Base-by-base conservation (phyloP, 1,284 basidiomycete species). In the Singerocomus inundabilis region DNA sequence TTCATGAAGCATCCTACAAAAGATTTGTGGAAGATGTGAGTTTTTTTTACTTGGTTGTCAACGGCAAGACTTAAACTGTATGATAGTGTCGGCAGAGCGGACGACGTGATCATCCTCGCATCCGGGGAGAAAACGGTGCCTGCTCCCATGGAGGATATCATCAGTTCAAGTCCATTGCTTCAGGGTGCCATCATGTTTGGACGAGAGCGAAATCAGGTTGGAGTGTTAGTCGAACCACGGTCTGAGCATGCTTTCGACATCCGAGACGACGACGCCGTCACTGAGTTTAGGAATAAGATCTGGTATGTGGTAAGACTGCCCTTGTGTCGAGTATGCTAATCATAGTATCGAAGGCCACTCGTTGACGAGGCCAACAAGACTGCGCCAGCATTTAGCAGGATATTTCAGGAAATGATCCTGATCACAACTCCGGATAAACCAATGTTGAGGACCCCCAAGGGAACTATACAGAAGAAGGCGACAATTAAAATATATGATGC, bases 11-110 rank as follows among this genome's bases (percentile, higher is more conserved):
- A 50, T 5, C 49, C 49, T 8, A 50, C 49, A 1, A 50, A 50
- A 9, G 29, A 51, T 15, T 26, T 50, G 48, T 50, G 49, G 49
- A 40, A 36, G 33, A 55, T 68, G 67, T 64, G 6, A 34, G 56
- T n/a, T 44, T 4, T 24, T 6, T 15, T n/a, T 12, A 5, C 24
- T 15, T n/a, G n/a, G n/a, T n/a, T n/a, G n/a, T n/a, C n/a, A n/a
- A n/a, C n/a, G n/a, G 8, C 8, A 41, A 50, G 12, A 41, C 28
- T n/a, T 51, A 11, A 49, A 18, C 9, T 26, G 5, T 8, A n/a
- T n/a, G 12, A 13, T 5, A 41, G 40, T 41, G 40, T 41, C 3
- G 40, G 40, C 5, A 41, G 39, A 18, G 29, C 12, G 12, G 39
- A 41, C 13, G 39, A 41, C 15, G 39, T 41, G 16, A 41, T 41